Evolutionary conservation across 2,329 filamentous ascomycete species (phyloP), one percentile per base, ranked within the genome.

Genomic region (Fusarium armeniacum): DNA sequence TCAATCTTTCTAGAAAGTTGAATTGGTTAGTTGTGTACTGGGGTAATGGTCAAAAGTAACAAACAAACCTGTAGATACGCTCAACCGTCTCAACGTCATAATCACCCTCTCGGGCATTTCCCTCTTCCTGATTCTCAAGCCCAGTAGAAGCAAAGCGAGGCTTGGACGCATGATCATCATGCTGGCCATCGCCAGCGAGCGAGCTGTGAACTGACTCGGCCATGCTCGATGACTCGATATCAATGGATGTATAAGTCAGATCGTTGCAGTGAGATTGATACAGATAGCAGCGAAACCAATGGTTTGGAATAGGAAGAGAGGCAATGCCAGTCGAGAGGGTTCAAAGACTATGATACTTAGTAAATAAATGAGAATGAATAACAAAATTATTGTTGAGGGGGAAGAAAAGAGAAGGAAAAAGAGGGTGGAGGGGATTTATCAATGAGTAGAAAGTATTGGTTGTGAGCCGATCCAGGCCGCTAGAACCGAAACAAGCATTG

Each of bases 21-120:
- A 38, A 30, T 12, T 26, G 24, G 33, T 70, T 18, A 70, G 67
- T 7, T 35, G 51, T 22, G 12, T n/a, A 20, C 16, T 5, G 12
- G 41, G 26, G 2, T 15, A 26, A 13, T 46, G 13, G 47, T 18
- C 13, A 30, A 33, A 15, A 36, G 16, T 28, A 18, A 54, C 67
- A 53, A 53, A 70, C 67, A 46, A 56, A 70, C 67, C 67, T 79
- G 78, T 89, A 89, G 43, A 89, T 84, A 41, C 80, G 78, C 75
- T 89, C 87, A 44, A 88, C 81, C 41, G 82, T 83, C 73, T 84
- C 84, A 33, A 83, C 74, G 61, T 84, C 82, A 62, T 86, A 88
- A 65, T 85, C 75, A 69, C 73, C 76, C 76, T 75, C 75, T 62
- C 73, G 76, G 62, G 66, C 68, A 75, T 73, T 67, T 67, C 74